Base-by-base conservation (phyloP, 2,329 filamentous ascomycete genomes). In the Alternaria sp. region DNA sequence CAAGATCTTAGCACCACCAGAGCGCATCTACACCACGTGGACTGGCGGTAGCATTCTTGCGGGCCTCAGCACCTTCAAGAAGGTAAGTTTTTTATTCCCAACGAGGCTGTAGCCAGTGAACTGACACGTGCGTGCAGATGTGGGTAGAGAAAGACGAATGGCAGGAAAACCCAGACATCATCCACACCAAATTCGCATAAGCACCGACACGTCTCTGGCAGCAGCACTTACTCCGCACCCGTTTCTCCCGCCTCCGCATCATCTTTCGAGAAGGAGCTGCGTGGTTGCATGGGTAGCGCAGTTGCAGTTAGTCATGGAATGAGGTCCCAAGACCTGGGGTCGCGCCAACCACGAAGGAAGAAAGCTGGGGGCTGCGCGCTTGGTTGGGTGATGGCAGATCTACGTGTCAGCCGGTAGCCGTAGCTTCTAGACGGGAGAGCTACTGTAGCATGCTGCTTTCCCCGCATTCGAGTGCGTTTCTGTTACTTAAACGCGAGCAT, bases 81-180 rank as follows among this genome's bases (percentile, higher is more conserved):
- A 98, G 92, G 94, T 96, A 81, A 79, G 87, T 69, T 49, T 12
- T 78, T 50, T 15, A 37, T 51, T 30, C 28, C 26, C 18, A 18
- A 37, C 33, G 55, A 37, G 28, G 50, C 58, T 60, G 58, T 43
- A 25, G 59, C 53, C 58, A 65, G 33, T 67, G 64, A 46, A 69
- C 77, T 80, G 71, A 79, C 74, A 71, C 64, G 57, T 61, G 55
- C 61, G 33, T 66, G 61, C 79, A 97, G 95, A 99, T 99, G 96
- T 98, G 96, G 94, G 96, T 99, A 77, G 97, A 94, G 82, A 95
- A 97, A 79, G 96, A 98, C 78, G 96, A 99, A 85, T 99, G 96
- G 96, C 96, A 99, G 80, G 96, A 99, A 87, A 97, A 99, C 79
- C 96, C 96, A 18, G 95, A 99, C 78, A 96, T 99, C 75, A 98